These are phyloP conservation scores for Oidiodendron maius DNA, from an alignment of 495 filamentous ascomycete genomes.

Conservation along the genomic window DNA sequence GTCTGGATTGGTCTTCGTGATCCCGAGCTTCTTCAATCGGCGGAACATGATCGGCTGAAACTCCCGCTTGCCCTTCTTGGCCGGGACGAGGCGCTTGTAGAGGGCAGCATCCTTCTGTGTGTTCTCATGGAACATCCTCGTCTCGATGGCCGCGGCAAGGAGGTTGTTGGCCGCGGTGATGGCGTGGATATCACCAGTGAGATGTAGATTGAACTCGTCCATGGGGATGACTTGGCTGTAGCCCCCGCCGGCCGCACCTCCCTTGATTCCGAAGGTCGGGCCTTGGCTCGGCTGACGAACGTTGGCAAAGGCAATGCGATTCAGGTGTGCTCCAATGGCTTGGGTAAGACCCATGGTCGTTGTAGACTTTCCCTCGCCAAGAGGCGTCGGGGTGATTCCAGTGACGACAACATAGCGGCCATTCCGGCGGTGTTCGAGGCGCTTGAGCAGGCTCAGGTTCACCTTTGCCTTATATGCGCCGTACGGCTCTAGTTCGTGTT, in stretches of 20 bases:
- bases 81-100: constrained; percentile 82
- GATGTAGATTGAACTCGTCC: constrained; percentile 98
- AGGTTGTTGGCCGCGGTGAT: constrained; percentile 97
- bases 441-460: constrained; percentile 71
- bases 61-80: constrained; percentile 79
- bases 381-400: constrained; percentile 95
- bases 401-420: constrained; percentile 88
- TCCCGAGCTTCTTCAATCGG: constrained; percentile 87
- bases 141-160: constrained; percentile 96
- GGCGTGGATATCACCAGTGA: constrained; percentile 97
- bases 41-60: constrained; percentile 90
- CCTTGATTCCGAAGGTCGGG: constrained; percentile 98
- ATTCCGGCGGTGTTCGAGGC: constrained; percentile 79
- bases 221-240: constrained; percentile 99
- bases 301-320: constrained; percentile 86
- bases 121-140: constrained; percentile 94
- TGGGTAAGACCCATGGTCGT: constrained; percentile 96
- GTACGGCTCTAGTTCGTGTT: constrained; percentile 86
- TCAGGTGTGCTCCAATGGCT: constrained; percentile 85
- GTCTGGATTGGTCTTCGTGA: constrained; percentile 88
- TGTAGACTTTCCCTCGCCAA: constrained; percentile 97
- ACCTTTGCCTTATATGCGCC: constrained; percentile 95
- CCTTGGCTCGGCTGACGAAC: constrained; percentile 96
- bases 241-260: constrained; percentile 91
- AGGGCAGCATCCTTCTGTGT: constrained; percentile 89